A percentile compares a stretch with the other conserved stretches of the same genome.
These are phyloP conservation scores for Solidago caesia DNA, from an alignment of 129 eudicot genomes.

Conservation along the genomic window DNA sequence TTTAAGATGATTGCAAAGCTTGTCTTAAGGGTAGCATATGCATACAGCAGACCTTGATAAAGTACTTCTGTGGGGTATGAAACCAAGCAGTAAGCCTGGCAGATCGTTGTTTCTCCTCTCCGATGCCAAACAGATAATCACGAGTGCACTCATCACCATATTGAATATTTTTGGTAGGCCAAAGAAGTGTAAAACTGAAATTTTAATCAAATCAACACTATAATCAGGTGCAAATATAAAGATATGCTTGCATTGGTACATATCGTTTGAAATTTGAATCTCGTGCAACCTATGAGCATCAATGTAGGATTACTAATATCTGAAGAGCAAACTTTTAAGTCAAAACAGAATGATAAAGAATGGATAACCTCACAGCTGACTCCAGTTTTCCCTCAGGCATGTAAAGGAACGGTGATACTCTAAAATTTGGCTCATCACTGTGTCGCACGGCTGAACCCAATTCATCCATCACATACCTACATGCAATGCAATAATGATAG, in stretches of 20 bases:
- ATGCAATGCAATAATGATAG: slow-evolving; percentile 10
- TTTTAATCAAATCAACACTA: not conserved
- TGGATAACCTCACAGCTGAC: slow-evolving; percentile 82
- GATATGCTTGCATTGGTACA: not conserved
- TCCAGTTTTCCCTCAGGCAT: slow-evolving; percentile 93
- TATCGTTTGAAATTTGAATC: not conserved
- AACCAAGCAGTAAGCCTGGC: slow-evolving; percentile 98
- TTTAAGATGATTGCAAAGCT: slow-evolving; percentile 1
- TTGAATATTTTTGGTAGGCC: slow-evolving; percentile 68
- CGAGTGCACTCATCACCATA: slow-evolving; percentile 93
- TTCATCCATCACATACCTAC: slow-evolving; percentile 99
- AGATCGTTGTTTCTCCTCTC: slow-evolving; percentile 93
- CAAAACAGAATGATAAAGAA: slow-evolving; percentile 16
- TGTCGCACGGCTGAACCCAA: slow-evolving; percentile 96
- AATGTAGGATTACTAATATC: not conserved
- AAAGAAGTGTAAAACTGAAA: slow-evolving; percentile 83
- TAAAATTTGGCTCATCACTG: slow-evolving; percentile 88
- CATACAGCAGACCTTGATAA: slow-evolving; percentile 79
- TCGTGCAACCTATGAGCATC: not conserved
- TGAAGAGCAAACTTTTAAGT: not conserved
- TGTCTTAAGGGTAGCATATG: not conserved
- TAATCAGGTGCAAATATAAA: slow-evolving; percentile 8
- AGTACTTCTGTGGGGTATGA: slow-evolving; percentile 80
- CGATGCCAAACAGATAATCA: slow-evolving; percentile 86
- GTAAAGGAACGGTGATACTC: slow-evolving; percentile 86